Evolutionary conservation across 257 asterid genomes (phyloP), one percentile per base, ranked within the genome.

Genomic region (Schizonepeta tenuifolia): DNA sequence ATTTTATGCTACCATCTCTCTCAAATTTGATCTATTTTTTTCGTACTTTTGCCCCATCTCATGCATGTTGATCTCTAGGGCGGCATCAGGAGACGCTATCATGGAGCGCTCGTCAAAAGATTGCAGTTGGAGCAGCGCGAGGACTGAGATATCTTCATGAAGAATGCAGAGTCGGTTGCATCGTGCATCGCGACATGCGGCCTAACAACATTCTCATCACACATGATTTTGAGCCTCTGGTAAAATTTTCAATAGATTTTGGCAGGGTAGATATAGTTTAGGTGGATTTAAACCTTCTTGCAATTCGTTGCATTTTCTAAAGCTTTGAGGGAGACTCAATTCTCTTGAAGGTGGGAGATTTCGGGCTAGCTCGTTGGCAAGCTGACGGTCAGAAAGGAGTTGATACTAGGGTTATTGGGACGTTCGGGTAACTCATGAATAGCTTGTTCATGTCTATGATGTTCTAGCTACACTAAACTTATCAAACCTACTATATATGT

Each of bases 81-180:
- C 86, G 83, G 28, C 77, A 83, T 59, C 77, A 74, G 53, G 88
- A 80, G 56, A 83, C 90, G n/a, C 76, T 94, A 18, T 66, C 87
- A 61, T 94, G 97, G 99, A 75, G 85, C 47, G 93, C 99, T 21
- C 93, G 98, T 7, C 96, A 87, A 44, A 91, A 89, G 57, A 87
- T 89, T 73, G 98, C 97, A 0, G 89, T 88, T 5, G 98, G 99
- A 61, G 99, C 99, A 59, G 99, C 99, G 9, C 80, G 96, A 70
- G 99, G 99, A 17, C 74, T 91, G 61, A 83, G 98, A n/a, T 94
- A 94, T 81, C 98, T 94, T 79, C 99, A 94, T 1, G 97, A 91
- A 78, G 97, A 91, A 83, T 89, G 98, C 82, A 81, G 99, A 83
- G 97, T 94, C 8, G 99, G 97, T 33, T 94, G 97, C 89, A 91